Percentiles rank a stretch among this genome's conserved stretches.
These are phyloP conservation scores for Hypoxylon sp. DNA, from an alignment of 2,329 filamentous ascomycete species.

Conservation along the genomic window DNA sequence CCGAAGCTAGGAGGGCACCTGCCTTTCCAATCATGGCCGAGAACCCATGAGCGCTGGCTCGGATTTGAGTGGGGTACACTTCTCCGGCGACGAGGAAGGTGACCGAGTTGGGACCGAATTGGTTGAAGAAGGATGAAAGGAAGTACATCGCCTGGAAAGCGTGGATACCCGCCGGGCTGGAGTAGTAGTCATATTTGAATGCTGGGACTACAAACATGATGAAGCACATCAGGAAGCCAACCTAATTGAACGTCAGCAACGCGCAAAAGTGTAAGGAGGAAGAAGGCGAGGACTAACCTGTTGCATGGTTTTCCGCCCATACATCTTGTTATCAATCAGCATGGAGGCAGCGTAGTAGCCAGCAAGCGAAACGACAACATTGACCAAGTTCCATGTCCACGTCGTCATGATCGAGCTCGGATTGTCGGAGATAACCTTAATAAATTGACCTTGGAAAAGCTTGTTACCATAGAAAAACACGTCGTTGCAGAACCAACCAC, in stretches of 20 bases:
- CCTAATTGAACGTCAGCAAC: conserved; percentile 41
- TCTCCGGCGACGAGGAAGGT: conserved; percentile 97
- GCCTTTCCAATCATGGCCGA: conserved; percentile 92
- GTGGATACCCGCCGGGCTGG: conserved; percentile 77
- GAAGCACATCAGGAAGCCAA: conserved; percentile 94
- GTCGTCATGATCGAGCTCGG: conserved; percentile 82
- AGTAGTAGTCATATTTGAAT: conserved; percentile 91
- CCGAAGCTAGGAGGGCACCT: conserved; percentile 86
- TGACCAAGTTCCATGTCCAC: conserved; percentile 95
- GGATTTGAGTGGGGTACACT: conserved; percentile 94
- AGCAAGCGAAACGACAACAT: conserved; percentile 85
- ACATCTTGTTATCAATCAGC: conserved; percentile 95
- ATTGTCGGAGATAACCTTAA: conserved; percentile 80
- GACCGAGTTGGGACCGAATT: conserved; percentile 96
- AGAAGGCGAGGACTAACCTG: conserved; percentile 60
- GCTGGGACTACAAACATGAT: conserved; percentile 93
- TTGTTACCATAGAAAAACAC: conserved; percentile 99
- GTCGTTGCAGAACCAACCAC: conserved; percentile 95
- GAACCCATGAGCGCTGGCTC: conserved; percentile 93
- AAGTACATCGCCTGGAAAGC: conserved; percentile 99
- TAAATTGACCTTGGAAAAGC: conserved; percentile 93
- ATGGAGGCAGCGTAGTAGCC: conserved; percentile 94
- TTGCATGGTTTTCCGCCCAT: conserved; percentile 97
- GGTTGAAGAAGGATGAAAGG: conserved; percentile 98
- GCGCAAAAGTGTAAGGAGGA: not conserved